Evolutionary conservation across 208 protist species (phyloP).

Genomic region (Acanthamoeba sp.): DNA sequence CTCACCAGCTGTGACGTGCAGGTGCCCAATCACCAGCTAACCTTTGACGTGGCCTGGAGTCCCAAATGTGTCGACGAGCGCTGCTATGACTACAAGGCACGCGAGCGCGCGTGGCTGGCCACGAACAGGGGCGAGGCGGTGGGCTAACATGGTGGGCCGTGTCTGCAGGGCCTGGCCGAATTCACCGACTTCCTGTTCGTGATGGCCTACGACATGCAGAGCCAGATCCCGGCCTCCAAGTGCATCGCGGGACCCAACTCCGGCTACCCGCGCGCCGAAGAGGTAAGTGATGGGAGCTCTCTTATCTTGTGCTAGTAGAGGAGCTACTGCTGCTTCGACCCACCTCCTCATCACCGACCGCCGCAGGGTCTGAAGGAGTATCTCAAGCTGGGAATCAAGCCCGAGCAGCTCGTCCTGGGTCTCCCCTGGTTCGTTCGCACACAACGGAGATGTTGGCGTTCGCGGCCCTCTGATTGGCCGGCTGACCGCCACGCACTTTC

Average conservation of each 20-base stretch:
- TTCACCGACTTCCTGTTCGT: conserved; percentile 71
- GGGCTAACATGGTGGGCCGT: not conserved
- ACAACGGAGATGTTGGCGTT: not conserved
- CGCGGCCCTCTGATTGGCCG: not conserved
- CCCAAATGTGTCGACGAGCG: conserved; percentile 68
- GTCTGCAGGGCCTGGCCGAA: not conserved
- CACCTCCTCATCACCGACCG: no score
- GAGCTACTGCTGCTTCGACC: no score
- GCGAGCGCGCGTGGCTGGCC: not conserved
- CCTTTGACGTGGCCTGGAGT: conserved; percentile 69
- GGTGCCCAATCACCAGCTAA: conserved; percentile 30
- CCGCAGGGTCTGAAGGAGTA: conserved; percentile 14
- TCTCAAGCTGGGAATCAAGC: conserved; percentile 49
- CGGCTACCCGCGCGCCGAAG: not conserved
- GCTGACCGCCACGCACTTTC: not conserved
- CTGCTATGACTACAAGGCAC: conserved; percentile 70
- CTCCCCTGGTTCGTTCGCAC: conserved; percentile 22
- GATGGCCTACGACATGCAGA: conserved; percentile 76
- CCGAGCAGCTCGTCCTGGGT: conserved; percentile 44
- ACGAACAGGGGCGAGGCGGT: not conserved
- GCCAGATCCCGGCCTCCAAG: conserved; percentile 71
- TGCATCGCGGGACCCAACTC: conserved; percentile 72
- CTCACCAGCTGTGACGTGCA: not conserved
- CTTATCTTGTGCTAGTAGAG: not conserved
- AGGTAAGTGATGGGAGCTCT: not conserved